Percentiles rank a stretch among this genome's conserved stretches.
These are phyloP conservation scores for Botryotinia convoluta DNA, from an alignment of 2,329 filamentous ascomycete species.

Conservation along the genomic window DNA sequence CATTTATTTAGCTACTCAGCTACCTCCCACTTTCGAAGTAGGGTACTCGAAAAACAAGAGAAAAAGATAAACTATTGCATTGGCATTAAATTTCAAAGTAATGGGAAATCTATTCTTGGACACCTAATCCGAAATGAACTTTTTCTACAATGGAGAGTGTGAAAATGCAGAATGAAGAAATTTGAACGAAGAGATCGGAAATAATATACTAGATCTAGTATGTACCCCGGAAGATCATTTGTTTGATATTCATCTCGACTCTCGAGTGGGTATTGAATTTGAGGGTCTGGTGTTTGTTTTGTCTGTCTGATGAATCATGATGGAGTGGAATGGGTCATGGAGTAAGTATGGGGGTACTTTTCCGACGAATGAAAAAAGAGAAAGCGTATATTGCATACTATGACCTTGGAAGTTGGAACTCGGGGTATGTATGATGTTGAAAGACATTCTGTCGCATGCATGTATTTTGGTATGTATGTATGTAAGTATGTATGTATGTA, in stretches of 20 bases:
- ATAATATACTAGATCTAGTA: background rate
- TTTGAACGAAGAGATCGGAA: background rate
- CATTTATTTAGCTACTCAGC: background rate
- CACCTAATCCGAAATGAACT: background rate
- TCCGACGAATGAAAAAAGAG: background rate
- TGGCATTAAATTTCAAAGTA: background rate
- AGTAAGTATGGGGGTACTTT: background rate
- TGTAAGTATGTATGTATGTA: background rate
- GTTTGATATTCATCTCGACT: background rate
- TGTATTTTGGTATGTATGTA: background rate
- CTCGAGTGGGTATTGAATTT: background rate
- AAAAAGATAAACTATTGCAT: background rate
- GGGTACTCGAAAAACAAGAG: background rate
- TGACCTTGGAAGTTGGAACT: background rate
- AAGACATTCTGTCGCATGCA: slow-evolving; percentile 3
- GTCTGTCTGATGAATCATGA: background rate
- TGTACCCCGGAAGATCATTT: background rate
- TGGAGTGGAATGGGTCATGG: background rate
- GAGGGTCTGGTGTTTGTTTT: background rate
- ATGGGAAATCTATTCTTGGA: background rate
- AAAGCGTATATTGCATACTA: background rate
- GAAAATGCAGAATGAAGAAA: background rate
- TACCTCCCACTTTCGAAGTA: background rate
- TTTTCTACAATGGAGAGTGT: background rate
- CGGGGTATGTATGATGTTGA: background rate